A percentile compares a stretch with the other conserved stretches of the same genome.
Conservation (phyloP, 2,329 filamentous ascomycete species). For the Fusarium sp. region DNA sequence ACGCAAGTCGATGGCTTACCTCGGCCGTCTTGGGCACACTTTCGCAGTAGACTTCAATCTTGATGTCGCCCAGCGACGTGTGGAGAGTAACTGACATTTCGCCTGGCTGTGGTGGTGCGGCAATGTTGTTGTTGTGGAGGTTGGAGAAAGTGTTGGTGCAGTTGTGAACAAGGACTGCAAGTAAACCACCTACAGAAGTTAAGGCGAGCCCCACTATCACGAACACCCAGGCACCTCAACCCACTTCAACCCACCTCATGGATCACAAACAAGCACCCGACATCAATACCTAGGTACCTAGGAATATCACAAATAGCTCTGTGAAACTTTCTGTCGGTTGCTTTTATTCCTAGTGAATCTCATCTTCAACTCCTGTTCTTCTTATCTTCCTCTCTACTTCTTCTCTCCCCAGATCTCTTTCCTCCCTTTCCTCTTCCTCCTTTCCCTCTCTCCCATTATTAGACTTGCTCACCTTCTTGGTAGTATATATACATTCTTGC, state of each 20-base stretch:
- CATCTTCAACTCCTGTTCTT: neutral
- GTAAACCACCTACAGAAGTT: neutral
- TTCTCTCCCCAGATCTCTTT: neutral
- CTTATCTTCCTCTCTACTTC: neutral
- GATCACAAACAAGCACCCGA: neutral
- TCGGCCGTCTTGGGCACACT: slow-evolving; percentile 93
- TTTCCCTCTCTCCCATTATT: neutral
- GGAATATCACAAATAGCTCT: no score
- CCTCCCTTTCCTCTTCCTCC: neutral
- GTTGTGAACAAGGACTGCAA: neutral
- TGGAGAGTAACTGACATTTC: slow-evolving; percentile 80
- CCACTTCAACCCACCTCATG: neutral
- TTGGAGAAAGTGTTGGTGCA: neutral
- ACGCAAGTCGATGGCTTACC: slow-evolving; percentile 57
- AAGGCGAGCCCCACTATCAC: neutral
- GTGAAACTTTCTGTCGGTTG: neutral
- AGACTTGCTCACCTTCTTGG: neutral
- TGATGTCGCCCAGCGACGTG: slow-evolving; percentile 89
- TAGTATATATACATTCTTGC: neutral
- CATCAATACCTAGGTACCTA: neutral
- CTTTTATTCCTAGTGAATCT: neutral
- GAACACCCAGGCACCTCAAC: neutral
- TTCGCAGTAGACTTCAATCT: slow-evolving; percentile 96
- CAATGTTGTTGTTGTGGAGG: neutral
- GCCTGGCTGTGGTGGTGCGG: neutral